A percentile compares a stretch with the other conserved stretches of the same genome.
Evolutionary conservation across 2,329 filamentous ascomycete species (phyloP).

Genomic region (Colletotrichum cuscutae): DNA sequence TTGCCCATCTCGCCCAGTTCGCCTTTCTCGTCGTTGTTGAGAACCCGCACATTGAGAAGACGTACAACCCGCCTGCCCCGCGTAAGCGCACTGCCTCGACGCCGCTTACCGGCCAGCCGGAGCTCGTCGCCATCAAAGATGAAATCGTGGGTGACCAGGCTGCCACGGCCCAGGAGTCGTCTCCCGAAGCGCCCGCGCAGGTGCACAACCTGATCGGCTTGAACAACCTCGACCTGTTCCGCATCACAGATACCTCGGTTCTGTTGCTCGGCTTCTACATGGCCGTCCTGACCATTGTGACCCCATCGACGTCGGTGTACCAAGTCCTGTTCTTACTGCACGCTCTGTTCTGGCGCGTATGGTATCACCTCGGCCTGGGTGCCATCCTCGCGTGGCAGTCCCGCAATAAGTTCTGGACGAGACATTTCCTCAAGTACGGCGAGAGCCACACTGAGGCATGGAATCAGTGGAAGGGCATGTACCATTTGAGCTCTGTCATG

Average conservation of each 20-base stretch:
- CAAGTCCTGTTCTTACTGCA: slow-evolving; percentile 84
- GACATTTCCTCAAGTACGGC: slow-evolving; percentile 97
- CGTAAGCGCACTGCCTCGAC: slow-evolving; percentile 61
- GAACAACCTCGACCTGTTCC: slow-evolving; percentile 87
- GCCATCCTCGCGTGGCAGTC: slow-evolving; percentile 88
- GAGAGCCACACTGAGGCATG: slow-evolving; percentile 92
- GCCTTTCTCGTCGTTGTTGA: slow-evolving; percentile 92
- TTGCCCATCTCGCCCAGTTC: slow-evolving; percentile 94
- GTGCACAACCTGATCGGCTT: slow-evolving; percentile 88
- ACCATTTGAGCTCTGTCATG: slow-evolving; percentile 91
- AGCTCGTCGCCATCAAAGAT: slow-evolving; percentile 30
- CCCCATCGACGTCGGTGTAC: slow-evolving; percentile 79
- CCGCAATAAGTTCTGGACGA: slow-evolving; percentile 91
- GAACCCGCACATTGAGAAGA: slow-evolving; percentile 98
- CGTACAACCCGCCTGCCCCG: slow-evolving; percentile 89
- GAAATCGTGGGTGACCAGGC: slow-evolving; percentile 35
- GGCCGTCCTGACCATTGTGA: slow-evolving; percentile 76
- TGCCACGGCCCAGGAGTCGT: slow-evolving; percentile 50
- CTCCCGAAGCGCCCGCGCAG: slow-evolving; percentile 70
- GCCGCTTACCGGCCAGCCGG: slow-evolving; percentile 40
- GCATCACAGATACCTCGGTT: slow-evolving; percentile 85
- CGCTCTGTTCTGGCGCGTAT: slow-evolving; percentile 85
- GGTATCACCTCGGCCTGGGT: slow-evolving; percentile 91
- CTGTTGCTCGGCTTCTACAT: slow-evolving; percentile 82
- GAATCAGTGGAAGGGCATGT: slow-evolving; percentile 97